Evolutionary conservation across 768 basidiomycete genomes (phyloP), one percentile per base, ranked within the genome.

Genomic region (Hericium erinaceus): DNA sequence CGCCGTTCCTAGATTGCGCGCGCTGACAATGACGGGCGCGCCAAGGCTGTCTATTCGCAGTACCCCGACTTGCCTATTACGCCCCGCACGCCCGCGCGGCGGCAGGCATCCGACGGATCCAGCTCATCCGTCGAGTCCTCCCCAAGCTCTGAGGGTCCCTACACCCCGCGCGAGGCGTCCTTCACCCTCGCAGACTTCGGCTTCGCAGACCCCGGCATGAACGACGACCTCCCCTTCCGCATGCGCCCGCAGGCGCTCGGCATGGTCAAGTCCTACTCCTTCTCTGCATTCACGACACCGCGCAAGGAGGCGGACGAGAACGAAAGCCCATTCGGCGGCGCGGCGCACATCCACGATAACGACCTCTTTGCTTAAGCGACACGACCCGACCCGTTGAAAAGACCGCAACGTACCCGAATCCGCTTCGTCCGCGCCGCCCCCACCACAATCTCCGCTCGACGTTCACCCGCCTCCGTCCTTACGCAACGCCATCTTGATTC

Each of bases 21-120:
- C n/a, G 41, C 33, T 22, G 10, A 40, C 38, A 6, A 39, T 44
- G 40, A 46, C 48, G 39, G 37, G n/a, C 16, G 26, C 38, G 24
- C 46, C 11, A 10, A 61, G 56, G 26, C 38, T 51, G 28, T 41
- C 10, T 60, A 4, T 48, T 49, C 28, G 28, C 26, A 48, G 49
- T 33, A 52, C 55, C n/a, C 55, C 10, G 46, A 44, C 20, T 28
- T 39, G n/a, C 18, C 55, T 4, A 33, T 46, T n/a, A 39, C 53
- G 49, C 65, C 71, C 50, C 69, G 71, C 56, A 68, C 69, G 56
- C 73, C 74, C 55, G 63, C 67, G 57, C 57, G 63, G 24, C 63
- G 61, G 28, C 60, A 51, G 54, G 56, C 39, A 22, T 63, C 62
- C 10, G 60, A 59, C 58, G 59, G 58, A 4, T 61, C 60, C 8